phyloP scores from a whole-genome alignment of 805 yeast genomes.

The Yamadazyma nakazawae region DNA sequence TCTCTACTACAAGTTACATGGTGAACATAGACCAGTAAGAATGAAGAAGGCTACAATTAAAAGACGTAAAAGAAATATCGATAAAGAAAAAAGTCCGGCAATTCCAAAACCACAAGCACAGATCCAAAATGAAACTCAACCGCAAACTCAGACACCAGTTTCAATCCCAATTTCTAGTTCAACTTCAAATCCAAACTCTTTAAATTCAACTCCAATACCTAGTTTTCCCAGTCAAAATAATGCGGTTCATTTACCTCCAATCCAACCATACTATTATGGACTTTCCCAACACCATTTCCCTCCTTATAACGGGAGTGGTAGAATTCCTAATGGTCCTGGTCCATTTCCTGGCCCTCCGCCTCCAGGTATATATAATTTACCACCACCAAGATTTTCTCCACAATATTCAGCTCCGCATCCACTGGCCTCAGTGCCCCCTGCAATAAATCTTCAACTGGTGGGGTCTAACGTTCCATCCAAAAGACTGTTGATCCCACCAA shows the following conservation, averaged over 20 bases:
- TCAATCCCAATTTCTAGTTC: neutral
- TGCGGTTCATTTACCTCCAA: neutral
- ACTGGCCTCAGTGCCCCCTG: neutral
- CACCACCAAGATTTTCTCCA: slow-evolving; percentile 5
- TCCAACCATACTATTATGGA: slow-evolving; percentile 5
- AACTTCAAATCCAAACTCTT: neutral
- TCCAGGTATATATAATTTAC: slow-evolving; percentile 9
- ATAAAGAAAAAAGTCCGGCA: slow-evolving; percentile 8
- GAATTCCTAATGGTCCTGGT: slow-evolving; percentile 42
- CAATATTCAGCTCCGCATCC: neutral
- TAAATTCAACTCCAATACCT: neutral
- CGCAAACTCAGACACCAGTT: neutral
- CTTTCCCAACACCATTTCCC: slow-evolving; percentile 21
- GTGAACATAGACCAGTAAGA: slow-evolving; percentile 70
- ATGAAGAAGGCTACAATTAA: slow-evolving; percentile 73
- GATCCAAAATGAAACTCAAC: neutral
- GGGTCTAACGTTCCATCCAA: neutral
- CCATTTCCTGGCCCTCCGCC: slow-evolving; percentile 44
- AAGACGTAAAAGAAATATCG: slow-evolving; percentile 56
- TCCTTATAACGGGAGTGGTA: slow-evolving; percentile 32
- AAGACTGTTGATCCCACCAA: neutral
- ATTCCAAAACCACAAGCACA: neutral
- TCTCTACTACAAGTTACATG: slow-evolving; percentile 70
- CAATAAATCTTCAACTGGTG: slow-evolving; percentile 3
- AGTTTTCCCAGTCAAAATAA: no score